Evolutionary conservation across 345 rosid genomes (phyloP).

Genomic region (Rhizophora apiculata): DNA sequence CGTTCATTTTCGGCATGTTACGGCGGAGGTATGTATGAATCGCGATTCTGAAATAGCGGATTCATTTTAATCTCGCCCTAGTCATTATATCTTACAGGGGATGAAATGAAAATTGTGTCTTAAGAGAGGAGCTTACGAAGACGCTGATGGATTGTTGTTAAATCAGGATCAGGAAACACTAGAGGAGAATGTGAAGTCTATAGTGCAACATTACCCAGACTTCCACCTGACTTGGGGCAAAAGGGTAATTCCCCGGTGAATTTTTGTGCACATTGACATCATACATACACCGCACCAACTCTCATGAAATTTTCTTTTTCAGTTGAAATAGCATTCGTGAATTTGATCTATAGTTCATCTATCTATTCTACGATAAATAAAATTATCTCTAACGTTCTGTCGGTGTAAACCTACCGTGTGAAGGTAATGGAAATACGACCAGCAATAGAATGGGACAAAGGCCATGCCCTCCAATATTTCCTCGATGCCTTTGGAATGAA

Average conservation of each 20-base stretch:
- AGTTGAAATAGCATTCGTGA: neutral
- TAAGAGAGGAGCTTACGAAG: neutral
- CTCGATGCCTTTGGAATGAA: conserved; percentile 43
- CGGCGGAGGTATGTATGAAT: conserved; percentile 29
- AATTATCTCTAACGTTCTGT: neutral
- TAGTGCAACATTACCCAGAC: conserved; percentile 28
- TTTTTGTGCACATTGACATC: too few relatives aligned
- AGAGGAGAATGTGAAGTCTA: conserved; percentile 39
- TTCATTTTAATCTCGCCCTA: too few relatives aligned
- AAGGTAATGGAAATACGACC: conserved; percentile 57
- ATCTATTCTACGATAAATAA: neutral
- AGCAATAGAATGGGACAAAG: conserved; percentile 52
- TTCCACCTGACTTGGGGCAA: conserved; percentile 38
- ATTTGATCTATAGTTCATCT: neutral
- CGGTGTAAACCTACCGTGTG: neutral
- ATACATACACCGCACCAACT: too few relatives aligned
- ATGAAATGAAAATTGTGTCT: too few relatives aligned
- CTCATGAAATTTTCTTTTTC: too few relatives aligned
- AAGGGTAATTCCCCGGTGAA: conserved; percentile 27
- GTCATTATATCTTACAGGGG: too few relatives aligned
- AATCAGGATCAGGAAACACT: conserved; percentile 32
- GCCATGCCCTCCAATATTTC: conserved; percentile 49
- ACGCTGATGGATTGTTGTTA: neutral
- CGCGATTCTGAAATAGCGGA: too few relatives aligned
- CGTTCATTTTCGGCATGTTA: conserved; percentile 48